Conservation (phyloP, 2,329 filamentous ascomycete species). For the Pseudonectria foliicola region DNA sequence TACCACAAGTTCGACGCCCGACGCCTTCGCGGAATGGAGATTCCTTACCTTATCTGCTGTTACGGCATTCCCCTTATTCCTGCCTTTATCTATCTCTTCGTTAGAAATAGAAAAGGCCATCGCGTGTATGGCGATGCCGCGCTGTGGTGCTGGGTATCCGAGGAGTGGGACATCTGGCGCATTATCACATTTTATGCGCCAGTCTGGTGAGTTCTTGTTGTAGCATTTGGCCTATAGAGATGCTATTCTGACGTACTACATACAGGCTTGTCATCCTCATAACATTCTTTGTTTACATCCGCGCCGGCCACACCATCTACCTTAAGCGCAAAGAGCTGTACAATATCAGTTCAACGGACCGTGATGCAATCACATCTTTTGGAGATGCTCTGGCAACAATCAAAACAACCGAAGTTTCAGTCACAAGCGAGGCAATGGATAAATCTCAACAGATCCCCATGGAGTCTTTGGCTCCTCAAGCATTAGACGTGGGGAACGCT, state of each 20-base stretch:
- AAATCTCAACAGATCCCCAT: slow-evolving; percentile 16
- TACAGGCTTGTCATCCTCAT: slow-evolving; percentile 51
- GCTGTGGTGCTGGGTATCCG: slow-evolving; percentile 74
- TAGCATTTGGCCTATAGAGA: background rate
- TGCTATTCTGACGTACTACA: slow-evolving; percentile 8
- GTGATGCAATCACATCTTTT: slow-evolving; percentile 32
- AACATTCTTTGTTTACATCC: slow-evolving; percentile 59
- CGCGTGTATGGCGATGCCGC: slow-evolving; percentile 67
- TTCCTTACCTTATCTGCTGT: slow-evolving; percentile 60
- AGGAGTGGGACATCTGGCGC: slow-evolving; percentile 62
- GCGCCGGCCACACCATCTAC: slow-evolving; percentile 61
- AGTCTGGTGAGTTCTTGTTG: slow-evolving; percentile 47
- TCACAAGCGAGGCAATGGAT: slow-evolving; percentile 43
- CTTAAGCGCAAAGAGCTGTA: slow-evolving; percentile 56
- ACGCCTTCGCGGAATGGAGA: slow-evolving; percentile 59
- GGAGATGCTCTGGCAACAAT: slow-evolving; percentile 39
- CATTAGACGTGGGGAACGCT: slow-evolving; percentile 7
- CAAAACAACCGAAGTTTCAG: slow-evolving; percentile 58
- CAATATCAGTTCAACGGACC: slow-evolving; percentile 43
- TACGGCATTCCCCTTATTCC: slow-evolving; percentile 69
- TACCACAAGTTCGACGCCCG: slow-evolving; percentile 64
- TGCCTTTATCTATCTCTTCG: slow-evolving; percentile 59
- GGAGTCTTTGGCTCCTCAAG: slow-evolving; percentile 15
- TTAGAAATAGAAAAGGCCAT: slow-evolving; percentile 42
- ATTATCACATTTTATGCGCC: slow-evolving; percentile 70